These are phyloP conservation scores for Exophiala sideris DNA, from an alignment of 2,329 filamentous ascomycete genomes.

Conservation along the genomic window DNA sequence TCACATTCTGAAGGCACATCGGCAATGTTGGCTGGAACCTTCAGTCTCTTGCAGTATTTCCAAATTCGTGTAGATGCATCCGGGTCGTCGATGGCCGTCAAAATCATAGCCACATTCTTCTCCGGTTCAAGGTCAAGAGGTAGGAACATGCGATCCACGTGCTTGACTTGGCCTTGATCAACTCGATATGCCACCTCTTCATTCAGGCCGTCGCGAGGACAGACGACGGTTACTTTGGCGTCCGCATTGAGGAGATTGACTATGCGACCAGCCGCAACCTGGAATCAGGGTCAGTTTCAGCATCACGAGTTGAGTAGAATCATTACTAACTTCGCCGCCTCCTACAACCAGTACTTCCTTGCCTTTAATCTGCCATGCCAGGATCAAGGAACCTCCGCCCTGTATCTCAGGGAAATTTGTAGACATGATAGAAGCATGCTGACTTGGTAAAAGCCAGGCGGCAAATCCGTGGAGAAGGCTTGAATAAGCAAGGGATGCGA, in stretches of 20 bases:
- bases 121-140: slow-evolving; percentile 76
- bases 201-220: slow-evolving; percentile 75
- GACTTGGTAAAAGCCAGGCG: slow-evolving; percentile 15
- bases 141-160: slow-evolving; percentile 79
- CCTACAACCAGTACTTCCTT: slow-evolving; percentile 91
- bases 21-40: slow-evolving; percentile 89
- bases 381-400: slow-evolving; percentile 85
- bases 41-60: slow-evolving; percentile 83
- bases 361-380: slow-evolving; percentile 91
- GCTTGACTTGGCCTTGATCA: slow-evolving; percentile 68
- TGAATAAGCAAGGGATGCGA: slow-evolving; percentile 23
- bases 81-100: slow-evolving; percentile 90
- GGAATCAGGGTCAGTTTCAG: slow-evolving; percentile 20
- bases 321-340: slow-evolving; percentile 77
- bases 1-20: slow-evolving; percentile 96
- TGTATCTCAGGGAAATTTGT: slow-evolving; percentile 72
- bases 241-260: slow-evolving; percentile 93
- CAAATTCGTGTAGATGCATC: slow-evolving; percentile 86
- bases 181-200: slow-evolving; percentile 83
- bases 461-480: slow-evolving; percentile 9
- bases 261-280: slow-evolving; percentile 95
- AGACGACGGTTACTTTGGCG: slow-evolving; percentile 81
- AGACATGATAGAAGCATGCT: slow-evolving; percentile 40
- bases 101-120: slow-evolving; percentile 68
- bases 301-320: background rate